Conservation (phyloP, 2,329 filamentous ascomycete genomes). For the Fusarium domesticum region DNA sequence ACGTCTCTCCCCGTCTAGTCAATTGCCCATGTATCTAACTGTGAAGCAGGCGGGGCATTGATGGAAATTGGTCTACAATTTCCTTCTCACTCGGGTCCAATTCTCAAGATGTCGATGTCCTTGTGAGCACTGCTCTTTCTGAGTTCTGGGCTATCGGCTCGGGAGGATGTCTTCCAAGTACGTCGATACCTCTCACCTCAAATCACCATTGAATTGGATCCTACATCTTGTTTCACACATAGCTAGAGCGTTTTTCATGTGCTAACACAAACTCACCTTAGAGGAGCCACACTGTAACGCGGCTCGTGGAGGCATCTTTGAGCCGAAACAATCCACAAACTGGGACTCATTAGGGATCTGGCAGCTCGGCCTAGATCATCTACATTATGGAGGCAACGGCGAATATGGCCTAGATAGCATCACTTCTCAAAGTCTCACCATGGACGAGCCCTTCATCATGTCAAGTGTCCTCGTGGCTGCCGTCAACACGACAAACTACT, state of each 20-base stretch:
- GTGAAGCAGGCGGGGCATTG: slow-evolving; percentile 54
- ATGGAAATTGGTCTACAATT: slow-evolving; percentile 72
- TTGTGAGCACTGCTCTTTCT: slow-evolving; percentile 64
- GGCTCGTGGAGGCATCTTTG: slow-evolving; percentile 59
- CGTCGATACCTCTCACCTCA: slow-evolving; percentile 24
- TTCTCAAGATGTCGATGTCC: slow-evolving; percentile 36
- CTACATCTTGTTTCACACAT: background rate
- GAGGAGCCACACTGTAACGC: slow-evolving; percentile 52
- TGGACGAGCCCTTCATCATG: slow-evolving; percentile 40
- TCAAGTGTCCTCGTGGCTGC: slow-evolving; percentile 47
- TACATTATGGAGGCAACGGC: slow-evolving; percentile 60
- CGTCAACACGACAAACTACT: slow-evolving; percentile 55
- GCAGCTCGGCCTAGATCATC: slow-evolving; percentile 56
- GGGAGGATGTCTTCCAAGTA: slow-evolving; percentile 53
- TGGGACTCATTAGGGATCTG: slow-evolving; percentile 60
- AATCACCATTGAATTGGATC: background rate
- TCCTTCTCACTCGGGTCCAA: slow-evolving; percentile 48
- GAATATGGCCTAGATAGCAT: slow-evolving; percentile 59
- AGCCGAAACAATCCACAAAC: slow-evolving; percentile 49
- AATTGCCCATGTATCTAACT: slow-evolving; percentile 8
- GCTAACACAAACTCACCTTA: slow-evolving; percentile 26
- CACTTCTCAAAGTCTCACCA: slow-evolving; percentile 39
- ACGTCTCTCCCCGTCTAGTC: slow-evolving; percentile 2
- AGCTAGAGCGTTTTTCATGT: no score
- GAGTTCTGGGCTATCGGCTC: slow-evolving; percentile 68